phyloP scores from a whole-genome alignment of 2,329 filamentous ascomycete genomes.

The Colletotrichum brevisporum region DNA sequence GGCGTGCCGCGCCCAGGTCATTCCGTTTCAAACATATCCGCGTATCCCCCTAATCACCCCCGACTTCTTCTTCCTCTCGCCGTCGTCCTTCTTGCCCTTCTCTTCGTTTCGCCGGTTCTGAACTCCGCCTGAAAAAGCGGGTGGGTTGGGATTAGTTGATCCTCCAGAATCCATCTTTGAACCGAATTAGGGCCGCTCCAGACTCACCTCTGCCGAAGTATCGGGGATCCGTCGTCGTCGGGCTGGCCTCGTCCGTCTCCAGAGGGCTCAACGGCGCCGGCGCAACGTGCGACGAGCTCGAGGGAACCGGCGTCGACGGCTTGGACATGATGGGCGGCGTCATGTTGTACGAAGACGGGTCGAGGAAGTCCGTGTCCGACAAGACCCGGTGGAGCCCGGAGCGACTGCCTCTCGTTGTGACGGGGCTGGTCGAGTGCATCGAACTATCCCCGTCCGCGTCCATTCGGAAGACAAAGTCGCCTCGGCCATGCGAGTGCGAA shows the following conservation, averaged over 20 bases:
- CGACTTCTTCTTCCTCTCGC: conserved; percentile 56
- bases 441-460: conserved; percentile 42
- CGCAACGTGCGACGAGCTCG: conserved; percentile 50
- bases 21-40: conserved; percentile 49
- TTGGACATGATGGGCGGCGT: conserved; percentile 58
- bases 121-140: conserved; percentile 55
- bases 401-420: conserved; percentile 52
- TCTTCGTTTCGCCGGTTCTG: conserved; percentile 65
- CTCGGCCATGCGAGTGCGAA: conserved; percentile 36
- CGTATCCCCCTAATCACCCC: conserved; percentile 58
- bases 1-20: neutral
- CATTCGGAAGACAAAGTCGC: conserved; percentile 40
- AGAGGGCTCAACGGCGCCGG: conserved; percentile 53
- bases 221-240: conserved; percentile 53
- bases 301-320: conserved; percentile 46
- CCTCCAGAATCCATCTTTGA: conserved; percentile 50
- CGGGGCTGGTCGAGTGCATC: conserved; percentile 52
- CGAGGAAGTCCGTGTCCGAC: conserved; percentile 60
- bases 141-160: conserved; percentile 22
- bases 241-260: conserved; percentile 48
- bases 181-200: conserved; percentile 20
- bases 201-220: conserved; percentile 63
- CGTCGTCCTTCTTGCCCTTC: conserved; percentile 64
- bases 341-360: conserved; percentile 58
- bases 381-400: conserved; percentile 54